Conservation (phyloP, 371 early-diverging fungal species). For the Circinella umbellata region DNA sequence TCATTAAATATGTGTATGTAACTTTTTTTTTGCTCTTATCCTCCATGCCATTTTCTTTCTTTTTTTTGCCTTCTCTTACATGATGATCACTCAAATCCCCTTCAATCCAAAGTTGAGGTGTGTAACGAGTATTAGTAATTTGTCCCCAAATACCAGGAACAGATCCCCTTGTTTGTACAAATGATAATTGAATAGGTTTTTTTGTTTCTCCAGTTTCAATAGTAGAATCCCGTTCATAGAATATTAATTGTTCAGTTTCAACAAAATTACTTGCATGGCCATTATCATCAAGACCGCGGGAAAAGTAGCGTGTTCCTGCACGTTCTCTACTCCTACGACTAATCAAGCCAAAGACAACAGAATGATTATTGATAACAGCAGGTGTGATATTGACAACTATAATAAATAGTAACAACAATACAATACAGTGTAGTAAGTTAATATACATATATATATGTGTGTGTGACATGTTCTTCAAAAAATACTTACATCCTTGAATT, state of each 20-base stretch:
- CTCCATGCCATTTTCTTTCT: neutral
- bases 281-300: constrained; percentile 89
- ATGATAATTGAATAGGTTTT: constrained; percentile 55
- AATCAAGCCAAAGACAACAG: constrained; percentile 78
- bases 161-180: constrained; percentile 96
- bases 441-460: neutral
- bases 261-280: constrained; percentile 98
- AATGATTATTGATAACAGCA: constrained; percentile 53
- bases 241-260: constrained; percentile 96
- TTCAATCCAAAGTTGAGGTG: constrained; percentile 74
- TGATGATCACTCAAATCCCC: constrained; percentile 52
- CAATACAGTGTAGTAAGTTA: neutral
- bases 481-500: constrained; percentile 83
- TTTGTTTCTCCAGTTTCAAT: neutral
- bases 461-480: neutral
- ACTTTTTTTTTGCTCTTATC: too few relatives aligned
- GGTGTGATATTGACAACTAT: constrained; percentile 59
- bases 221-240: neutral
- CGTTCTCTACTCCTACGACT: constrained; percentile 82
- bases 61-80: constrained; percentile 9
- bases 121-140: constrained; percentile 86
- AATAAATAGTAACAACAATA: neutral
- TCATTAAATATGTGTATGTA: neutral
- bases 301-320: constrained; percentile 88
- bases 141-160: constrained; percentile 98